phyloP scores from a whole-genome alignment of 2,329 filamentous ascomycete genomes.

The Penicillium sp. region DNA sequence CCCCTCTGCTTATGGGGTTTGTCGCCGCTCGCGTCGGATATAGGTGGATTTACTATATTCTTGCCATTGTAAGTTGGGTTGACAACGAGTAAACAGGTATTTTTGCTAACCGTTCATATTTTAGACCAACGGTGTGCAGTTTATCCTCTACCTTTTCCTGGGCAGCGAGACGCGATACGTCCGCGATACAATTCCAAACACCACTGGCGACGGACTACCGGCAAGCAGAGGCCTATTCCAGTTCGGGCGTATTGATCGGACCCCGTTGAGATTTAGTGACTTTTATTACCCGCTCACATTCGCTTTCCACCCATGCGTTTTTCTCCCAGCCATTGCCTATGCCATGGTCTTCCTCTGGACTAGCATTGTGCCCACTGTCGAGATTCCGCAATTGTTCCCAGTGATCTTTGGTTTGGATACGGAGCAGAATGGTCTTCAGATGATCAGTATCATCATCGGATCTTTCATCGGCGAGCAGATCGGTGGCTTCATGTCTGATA shows the following conservation, averaged over 20 bases:
- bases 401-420: constrained; percentile 55
- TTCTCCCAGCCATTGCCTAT: constrained; percentile 52
- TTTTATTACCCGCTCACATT: constrained; percentile 52
- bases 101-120: background rate
- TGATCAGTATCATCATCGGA: constrained; percentile 56
- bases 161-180: constrained; percentile 54
- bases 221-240: constrained; percentile 41
- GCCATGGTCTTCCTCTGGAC: constrained; percentile 56
- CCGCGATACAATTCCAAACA: constrained; percentile 22
- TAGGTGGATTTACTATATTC: constrained; percentile 57
- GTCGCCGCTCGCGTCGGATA: constrained; percentile 52
- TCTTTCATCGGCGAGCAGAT: constrained; percentile 57
- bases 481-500: constrained; percentile 52
- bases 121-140: constrained; percentile 54
- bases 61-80: constrained; percentile 47
- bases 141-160: constrained; percentile 55
- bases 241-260: constrained; percentile 50
- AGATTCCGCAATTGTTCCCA: constrained; percentile 57
- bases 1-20: constrained; percentile 34
- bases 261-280: constrained; percentile 45
- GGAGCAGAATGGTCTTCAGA: constrained; percentile 57
- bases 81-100: constrained; percentile 16
- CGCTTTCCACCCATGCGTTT: constrained; percentile 43
- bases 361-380: constrained; percentile 53
- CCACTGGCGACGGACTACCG: constrained; percentile 28